Evolutionary conservation across 2,329 filamentous ascomycete genomes (phyloP).

Genomic region (Dactylonectria estremocensis): DNA sequence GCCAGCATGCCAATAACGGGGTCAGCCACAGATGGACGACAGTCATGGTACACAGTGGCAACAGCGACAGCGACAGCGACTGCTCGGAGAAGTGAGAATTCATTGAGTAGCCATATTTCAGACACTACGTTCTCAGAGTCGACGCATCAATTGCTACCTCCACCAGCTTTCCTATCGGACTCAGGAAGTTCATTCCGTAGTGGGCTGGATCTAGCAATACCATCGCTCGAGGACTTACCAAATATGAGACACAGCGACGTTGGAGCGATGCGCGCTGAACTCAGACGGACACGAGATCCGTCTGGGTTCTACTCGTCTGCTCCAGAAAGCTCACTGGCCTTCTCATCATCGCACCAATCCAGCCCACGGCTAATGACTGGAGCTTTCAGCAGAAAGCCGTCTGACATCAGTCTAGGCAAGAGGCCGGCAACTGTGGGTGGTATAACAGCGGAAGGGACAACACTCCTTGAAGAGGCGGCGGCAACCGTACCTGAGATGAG

Average conservation of each 20-base stretch:
- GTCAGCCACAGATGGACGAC: conserved; percentile 42
- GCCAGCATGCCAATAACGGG: conserved; percentile 41
- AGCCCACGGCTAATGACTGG: conserved; percentile 43
- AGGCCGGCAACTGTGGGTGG: conserved; percentile 10
- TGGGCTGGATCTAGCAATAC: conserved; percentile 48
- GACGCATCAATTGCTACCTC: conserved; percentile 52
- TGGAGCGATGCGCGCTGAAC: conserved; percentile 31
- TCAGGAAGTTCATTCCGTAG: conserved; percentile 47
- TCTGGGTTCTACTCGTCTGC: conserved; percentile 49
- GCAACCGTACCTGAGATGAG: conserved; percentile 45
- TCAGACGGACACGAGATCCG: conserved; percentile 36
- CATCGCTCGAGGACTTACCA: conserved; percentile 48
- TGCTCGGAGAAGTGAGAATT: conserved; percentile 45
- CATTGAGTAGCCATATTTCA: conserved; percentile 45
- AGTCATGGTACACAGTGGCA: conserved; percentile 56
- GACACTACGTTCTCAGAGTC: conserved; percentile 49
- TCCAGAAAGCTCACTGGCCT: conserved; percentile 54
- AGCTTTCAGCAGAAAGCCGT: conserved; percentile 24
- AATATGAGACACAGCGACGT: conserved; percentile 41
- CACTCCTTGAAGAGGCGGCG: conserved; percentile 36
- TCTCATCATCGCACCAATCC: conserved; percentile 49
- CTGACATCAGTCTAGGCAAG: conserved; percentile 16
- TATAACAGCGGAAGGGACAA: conserved; percentile 7
- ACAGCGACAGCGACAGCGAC: conserved; percentile 41
- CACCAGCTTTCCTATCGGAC: conserved; percentile 48